phyloP scores from a whole-genome alignment of 2,329 filamentous ascomycete species.

The Xylariaceae sp. region DNA sequence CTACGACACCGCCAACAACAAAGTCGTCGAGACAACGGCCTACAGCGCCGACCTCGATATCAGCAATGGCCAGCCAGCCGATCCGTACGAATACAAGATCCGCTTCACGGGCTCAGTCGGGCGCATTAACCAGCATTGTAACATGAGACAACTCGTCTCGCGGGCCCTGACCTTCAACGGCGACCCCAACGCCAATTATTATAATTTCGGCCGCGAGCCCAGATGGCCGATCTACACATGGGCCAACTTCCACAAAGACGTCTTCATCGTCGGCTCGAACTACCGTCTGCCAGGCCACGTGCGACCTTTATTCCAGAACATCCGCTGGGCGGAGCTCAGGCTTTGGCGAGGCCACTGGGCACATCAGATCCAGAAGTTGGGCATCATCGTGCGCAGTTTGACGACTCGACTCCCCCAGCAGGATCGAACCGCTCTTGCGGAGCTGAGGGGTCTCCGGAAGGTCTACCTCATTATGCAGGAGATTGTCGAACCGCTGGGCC shows the following conservation, averaged over 20 bases:
- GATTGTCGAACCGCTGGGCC: no score
- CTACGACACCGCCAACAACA: neutral
- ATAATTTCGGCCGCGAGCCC: neutral
- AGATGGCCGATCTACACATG: neutral
- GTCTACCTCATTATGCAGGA: neutral
- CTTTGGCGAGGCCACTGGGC: neutral
- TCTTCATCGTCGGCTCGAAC: neutral
- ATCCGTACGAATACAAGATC: neutral
- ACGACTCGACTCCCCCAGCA: neutral
- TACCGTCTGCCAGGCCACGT: neutral
- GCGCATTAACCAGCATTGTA: no score
- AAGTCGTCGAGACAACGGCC: neutral
- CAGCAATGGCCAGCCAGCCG: neutral
- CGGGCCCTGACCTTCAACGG: no score
- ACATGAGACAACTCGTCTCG: no score
- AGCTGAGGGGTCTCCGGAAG: neutral
- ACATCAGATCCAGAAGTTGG: neutral
- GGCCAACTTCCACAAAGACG: conserved; percentile 1
- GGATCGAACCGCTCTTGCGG: neutral
- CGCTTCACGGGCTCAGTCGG: neutral
- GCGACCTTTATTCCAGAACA: neutral
- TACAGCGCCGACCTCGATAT: no score
- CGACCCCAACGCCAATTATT: no score
- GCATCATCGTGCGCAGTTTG: neutral
- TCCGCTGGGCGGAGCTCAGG: neutral